These are phyloP conservation scores for Ricinus communis DNA, from an alignment of 345 rosid species.

Conservation along the genomic window DNA sequence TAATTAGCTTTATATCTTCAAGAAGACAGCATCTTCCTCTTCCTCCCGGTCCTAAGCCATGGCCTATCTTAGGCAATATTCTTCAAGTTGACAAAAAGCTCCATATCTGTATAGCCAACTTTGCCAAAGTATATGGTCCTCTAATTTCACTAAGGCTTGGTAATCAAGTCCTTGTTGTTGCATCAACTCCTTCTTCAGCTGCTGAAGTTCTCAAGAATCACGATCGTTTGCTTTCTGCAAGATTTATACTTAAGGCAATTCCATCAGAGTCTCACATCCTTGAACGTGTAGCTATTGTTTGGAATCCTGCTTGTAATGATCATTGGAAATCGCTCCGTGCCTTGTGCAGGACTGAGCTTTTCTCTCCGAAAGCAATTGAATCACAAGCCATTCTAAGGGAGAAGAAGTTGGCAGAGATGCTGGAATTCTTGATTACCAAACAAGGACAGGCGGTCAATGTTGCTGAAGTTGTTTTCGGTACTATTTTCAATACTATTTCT, in stretches of 20 bases:
- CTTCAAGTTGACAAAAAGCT: background rate
- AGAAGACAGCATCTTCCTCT: background rate
- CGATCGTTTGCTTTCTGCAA: conserved; percentile 17
- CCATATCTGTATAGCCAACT: conserved; percentile 10
- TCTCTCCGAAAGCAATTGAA: conserved; percentile 16
- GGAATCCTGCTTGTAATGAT: background rate
- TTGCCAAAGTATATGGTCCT: conserved; percentile 23
- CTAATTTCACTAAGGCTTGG: conserved; percentile 17
- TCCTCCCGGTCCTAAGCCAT: conserved; percentile 18
- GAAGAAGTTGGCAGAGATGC: conserved; percentile 16
- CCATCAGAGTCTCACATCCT: background rate
- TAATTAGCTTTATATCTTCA: background rate
- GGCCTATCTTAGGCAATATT: conserved; percentile 24
- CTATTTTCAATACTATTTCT: conserved; percentile 11
- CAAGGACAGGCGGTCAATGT: conserved; percentile 11
- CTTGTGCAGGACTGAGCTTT: conserved; percentile 20
- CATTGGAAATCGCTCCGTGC: conserved; percentile 4
- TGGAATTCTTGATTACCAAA: conserved; percentile 5
- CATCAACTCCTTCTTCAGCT: conserved; percentile 14
- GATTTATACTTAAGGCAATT: background rate
- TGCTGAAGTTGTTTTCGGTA: conserved; percentile 16
- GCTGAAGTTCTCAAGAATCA: conserved; percentile 21
- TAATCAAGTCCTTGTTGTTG: conserved; percentile 17
- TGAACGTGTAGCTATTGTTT: conserved; percentile 1
- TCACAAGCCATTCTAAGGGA: conserved; percentile 15